These are phyloP conservation scores for Mallotus nudiflorus DNA, from an alignment of 345 rosid genomes.

Conservation along the genomic window DNA sequence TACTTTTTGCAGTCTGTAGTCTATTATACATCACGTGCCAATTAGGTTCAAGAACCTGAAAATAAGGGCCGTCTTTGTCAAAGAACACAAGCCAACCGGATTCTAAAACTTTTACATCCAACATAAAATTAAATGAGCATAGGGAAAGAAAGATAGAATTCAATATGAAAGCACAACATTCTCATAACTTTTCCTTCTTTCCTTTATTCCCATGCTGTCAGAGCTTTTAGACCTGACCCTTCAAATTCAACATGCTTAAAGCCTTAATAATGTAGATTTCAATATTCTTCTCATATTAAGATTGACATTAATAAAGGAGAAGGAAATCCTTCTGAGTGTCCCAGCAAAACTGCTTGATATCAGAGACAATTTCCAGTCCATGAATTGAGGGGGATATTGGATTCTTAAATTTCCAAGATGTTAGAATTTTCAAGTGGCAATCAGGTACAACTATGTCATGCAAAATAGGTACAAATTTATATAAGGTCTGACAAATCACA, in stretches of 20 bases:
- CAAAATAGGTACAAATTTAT: neutral
- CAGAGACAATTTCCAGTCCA: neutral
- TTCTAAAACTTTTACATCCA: neutral
- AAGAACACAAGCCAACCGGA: slow-evolving; percentile 4
- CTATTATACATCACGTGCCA: slow-evolving; percentile 87
- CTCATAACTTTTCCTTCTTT: neutral
- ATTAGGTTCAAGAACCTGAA: slow-evolving; percentile 96
- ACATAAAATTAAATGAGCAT: neutral
- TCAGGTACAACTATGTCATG: neutral
- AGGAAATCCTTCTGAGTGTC: neutral
- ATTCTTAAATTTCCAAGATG: neutral
- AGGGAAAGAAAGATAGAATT: neutral
- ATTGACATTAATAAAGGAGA: neutral
- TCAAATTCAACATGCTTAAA: neutral
- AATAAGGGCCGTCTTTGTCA: slow-evolving; percentile 6
- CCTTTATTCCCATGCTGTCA: neutral
- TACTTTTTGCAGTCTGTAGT: slow-evolving; percentile 75
- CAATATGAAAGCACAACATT: neutral
- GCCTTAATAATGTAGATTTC: neutral
- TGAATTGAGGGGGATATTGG: neutral
- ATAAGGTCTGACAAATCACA: neutral
- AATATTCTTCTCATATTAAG: neutral
- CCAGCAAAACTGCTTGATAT: neutral
- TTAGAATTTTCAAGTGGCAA: neutral
- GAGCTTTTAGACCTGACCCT: neutral